Conservation (phyloP, 2,329 filamentous ascomycete genomes). For the Cytospora piceicola region DNA sequence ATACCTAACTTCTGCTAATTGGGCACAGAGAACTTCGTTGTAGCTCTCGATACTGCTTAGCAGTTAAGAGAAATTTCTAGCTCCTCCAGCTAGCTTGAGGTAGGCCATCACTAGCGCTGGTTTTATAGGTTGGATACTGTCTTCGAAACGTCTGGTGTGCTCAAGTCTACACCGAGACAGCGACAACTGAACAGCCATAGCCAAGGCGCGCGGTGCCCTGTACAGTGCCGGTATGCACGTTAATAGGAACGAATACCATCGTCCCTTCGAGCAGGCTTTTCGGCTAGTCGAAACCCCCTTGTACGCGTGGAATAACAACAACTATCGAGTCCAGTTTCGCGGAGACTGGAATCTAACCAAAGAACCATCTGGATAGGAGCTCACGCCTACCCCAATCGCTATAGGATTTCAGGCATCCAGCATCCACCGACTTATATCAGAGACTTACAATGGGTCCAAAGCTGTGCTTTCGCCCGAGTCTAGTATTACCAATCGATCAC, state of each 20-base stretch:
- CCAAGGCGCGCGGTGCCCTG: neutral
- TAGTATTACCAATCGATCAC: neutral
- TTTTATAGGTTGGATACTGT: slow-evolving; percentile 5
- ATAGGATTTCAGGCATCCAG: slow-evolving; percentile 2
- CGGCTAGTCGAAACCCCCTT: neutral
- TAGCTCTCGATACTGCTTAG: neutral
- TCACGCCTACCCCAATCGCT: neutral
- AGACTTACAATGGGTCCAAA: neutral
- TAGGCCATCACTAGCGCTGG: neutral
- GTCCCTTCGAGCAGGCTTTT: slow-evolving; percentile 8
- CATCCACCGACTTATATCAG: slow-evolving; percentile 7
- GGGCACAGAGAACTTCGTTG: slow-evolving; percentile 6
- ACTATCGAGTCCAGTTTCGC: slow-evolving; percentile 7
- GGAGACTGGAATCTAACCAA: slow-evolving; percentile 15
- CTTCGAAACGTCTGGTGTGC: neutral
- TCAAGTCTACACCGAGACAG: slow-evolving; percentile 4
- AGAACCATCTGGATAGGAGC: neutral
- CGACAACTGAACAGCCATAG: slow-evolving; percentile 1
- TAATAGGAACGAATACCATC: slow-evolving; percentile 17
- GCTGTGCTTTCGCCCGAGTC: neutral
- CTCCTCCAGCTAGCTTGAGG: neutral
- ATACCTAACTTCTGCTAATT: neutral
- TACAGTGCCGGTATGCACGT: neutral
- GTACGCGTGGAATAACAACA: slow-evolving; percentile 16
- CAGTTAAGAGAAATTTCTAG: neutral